Evolutionary conservation across 768 basidiomycete species (phyloP), one percentile per base, ranked within the genome.

Genomic region (Psilocybe tampanensis): DNA sequence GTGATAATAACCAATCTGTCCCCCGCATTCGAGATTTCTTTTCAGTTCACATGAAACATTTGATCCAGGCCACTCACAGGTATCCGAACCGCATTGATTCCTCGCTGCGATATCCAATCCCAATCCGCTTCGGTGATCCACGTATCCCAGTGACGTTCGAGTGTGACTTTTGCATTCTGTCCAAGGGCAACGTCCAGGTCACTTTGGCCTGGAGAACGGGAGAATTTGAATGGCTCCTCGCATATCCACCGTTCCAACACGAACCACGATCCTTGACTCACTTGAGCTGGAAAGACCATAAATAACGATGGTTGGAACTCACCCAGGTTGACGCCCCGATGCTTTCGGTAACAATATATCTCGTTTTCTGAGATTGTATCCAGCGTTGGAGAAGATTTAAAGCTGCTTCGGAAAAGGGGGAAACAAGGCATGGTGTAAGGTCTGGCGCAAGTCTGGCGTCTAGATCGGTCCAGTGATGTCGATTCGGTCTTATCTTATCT

Each of bases 241-340:
- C 83, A 67, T 36, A 93, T 90, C 91, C 91, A 93, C 32, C 81
- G 74, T 69, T 93, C 91, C 17, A 90, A 79, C 2, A 89, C 85
- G 60, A 93, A 92, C 89, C 88, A 90, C 7, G 82, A 86, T 0
- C 89, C 88, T 90, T 57, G 23, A 58, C 12, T 43, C n/a, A 29
- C 39, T 8, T 55, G 24, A 54, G 49, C 36, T 52, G 32, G 48
- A 44, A 12, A 23, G 13, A n/a, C 47, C 19, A n/a, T 23, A 48
- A 6, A 34, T 22, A 26, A 33, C n/a, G 21, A 21, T 33, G 41
- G 33, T 26, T 58, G 29, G 26, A 60, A 70, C 79, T 68, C 67
- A 86, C 91, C 91, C 9, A 94, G 81, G 68, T 94, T 94, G 5
- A 92, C 86, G n/a, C 91, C 91, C 52, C 85, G 79, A 63, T 90